phyloP scores from a whole-genome alignment of 2,329 filamentous ascomycete genomes.

The Cadophora luteo-olivacea region DNA sequence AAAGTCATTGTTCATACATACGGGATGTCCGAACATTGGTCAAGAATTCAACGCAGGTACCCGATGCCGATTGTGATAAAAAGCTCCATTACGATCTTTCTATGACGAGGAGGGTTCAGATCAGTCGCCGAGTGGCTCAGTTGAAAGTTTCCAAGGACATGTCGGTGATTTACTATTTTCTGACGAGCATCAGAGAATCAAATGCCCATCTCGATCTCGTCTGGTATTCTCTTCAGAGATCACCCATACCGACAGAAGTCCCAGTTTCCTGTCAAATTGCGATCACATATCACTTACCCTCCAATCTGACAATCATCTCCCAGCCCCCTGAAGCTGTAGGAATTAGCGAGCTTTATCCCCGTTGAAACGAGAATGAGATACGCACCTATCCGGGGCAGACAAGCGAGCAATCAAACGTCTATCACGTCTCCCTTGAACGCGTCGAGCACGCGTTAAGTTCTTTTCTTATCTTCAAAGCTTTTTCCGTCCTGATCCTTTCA shows the following conservation, averaged over 20 bases:
- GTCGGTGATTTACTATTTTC: not conserved
- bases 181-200: too few species aligned
- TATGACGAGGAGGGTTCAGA: not conserved
- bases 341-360: not conserved
- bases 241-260: not conserved
- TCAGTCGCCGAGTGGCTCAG: not conserved
- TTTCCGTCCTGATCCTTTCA: too few species aligned
- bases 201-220: too few species aligned
- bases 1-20: not conserved
- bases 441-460: not conserved
- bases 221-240: too few species aligned
- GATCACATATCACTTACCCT: not conserved
- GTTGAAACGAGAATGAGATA: not conserved
- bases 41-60: not conserved
- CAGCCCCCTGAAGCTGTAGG: not conserved
- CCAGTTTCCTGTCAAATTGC: not conserved
- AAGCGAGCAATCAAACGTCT: slow-evolving; percentile 7
- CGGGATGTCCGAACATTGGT: not conserved
- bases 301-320: not conserved
- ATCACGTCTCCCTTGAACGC: not conserved
- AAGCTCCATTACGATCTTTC: not conserved
- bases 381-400: not conserved
- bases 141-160: too few species aligned
- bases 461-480: too few species aligned
- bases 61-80: not conserved